Base-by-base conservation (phyloP, 2,329 filamentous ascomycete species). In the Colletotrichum cuscutae region DNA sequence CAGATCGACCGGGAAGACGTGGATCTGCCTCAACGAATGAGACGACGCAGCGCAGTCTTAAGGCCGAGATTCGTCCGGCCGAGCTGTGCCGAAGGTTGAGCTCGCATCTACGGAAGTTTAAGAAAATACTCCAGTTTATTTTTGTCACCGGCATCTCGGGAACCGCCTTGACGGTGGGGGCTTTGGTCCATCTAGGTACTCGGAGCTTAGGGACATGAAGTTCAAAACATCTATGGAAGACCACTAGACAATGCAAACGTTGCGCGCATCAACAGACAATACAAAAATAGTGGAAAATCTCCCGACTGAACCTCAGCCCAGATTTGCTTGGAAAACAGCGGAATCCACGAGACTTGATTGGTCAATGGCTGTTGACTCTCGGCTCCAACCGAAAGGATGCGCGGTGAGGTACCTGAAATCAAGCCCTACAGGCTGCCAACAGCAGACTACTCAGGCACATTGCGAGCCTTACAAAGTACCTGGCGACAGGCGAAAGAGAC, bases 61-160 rank as follows among this genome's bases (percentile, higher is more conserved):
- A 73, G 52, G 54, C 71, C 71, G 71, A 73, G 71, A 71, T 73
- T 73, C 66, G 56, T 61, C 71, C 71, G 71, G 66, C 71, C 71
- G 71, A 73, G 67, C 71, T 71, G 61, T 61, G 66, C 71, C 71
- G 71, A 73, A 62, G 52, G 56, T 37, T 49, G n/a, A 13, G 60
- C 66, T 73, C 71, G 71, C 71, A 73, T 62, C 56, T 71, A 73
- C 71, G 71, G 71, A 73, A 71, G 71, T 73, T 73, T 59, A 32
- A 57, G 19, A 68, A 68, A 15, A 1, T 15, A 61, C 46, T 42
- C 70, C 70, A 60, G n/a, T 65, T 64, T 65, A 65, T 24, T 59
- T 52, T 58, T 30, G 2, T 57, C 32, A 9, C 35, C n/a, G 19
- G 19, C 15, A 46, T 46, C 49, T 61, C 64, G 58, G 63, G 12